Evolutionary conservation across 2,329 filamentous ascomycete species (phyloP), one percentile per base, ranked within the genome.

Genomic region (Penicillium nordicum): DNA sequence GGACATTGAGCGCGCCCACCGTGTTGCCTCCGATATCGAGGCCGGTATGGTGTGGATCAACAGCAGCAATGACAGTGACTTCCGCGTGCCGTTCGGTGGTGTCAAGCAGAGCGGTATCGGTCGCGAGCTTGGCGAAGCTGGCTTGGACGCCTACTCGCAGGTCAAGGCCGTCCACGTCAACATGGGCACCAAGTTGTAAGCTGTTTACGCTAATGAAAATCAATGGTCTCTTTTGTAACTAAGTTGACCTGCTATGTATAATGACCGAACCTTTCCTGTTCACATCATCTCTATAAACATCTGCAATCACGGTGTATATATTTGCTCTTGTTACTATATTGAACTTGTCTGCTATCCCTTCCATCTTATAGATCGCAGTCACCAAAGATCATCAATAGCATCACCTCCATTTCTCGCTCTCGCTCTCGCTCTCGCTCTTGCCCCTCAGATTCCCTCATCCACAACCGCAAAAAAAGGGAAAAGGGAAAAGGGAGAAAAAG

Each of bases 1-100:
- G 63, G 82, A 89, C 67, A 83, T 89, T 64, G 82, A 82, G 64
- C 82, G 81, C 62, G 87, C 84, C 3, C 81, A 84, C 67, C 77
- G 81, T 1, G 72, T 84, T 3, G 76, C 79, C 2, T 74, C 78
- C 3, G 76, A 78, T 45, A 76, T 90, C 44, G 85, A 89, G 70
- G 81, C 84, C 12, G 87, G 87, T 30, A 88, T 88, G 81, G 86
- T 89, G 4, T 88, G 86, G 76, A 82, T 89, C 67, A 89, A 89
- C 64, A 82, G 78, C 63, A 81, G 80, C 71, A 81, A 79, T 55
- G 74, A 78, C 62, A 71, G 70, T 45, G 72, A 77, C 57, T 73
- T 75, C 66, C 72, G 75, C 9, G 77, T 86, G 44, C 84, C 84
- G 0, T 86, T 86, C 63, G 84, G 84, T 27, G 84, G 84, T 40